phyloP scores from a whole-genome alignment of 163 green algal genomes.

The Scenedesmus sp. region DNA sequence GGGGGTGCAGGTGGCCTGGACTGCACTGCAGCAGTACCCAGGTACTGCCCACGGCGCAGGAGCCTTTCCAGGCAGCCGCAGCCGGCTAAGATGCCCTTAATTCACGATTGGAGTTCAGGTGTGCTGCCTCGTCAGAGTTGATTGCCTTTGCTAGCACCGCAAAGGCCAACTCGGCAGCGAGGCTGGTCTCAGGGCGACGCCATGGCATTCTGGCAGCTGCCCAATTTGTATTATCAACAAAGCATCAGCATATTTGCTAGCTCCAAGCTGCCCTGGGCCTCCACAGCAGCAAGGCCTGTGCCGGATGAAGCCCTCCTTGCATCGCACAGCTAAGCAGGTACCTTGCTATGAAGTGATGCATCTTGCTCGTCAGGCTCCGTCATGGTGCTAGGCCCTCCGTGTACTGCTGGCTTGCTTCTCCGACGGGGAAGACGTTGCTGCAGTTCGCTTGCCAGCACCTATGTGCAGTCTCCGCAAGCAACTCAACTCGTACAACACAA shows the following conservation, averaged over 20 bases:
- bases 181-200: neutral
- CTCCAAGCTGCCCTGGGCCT: neutral
- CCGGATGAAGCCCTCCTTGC: neutral
- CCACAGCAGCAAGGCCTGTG: neutral
- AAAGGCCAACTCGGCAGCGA: conserved; percentile 5
- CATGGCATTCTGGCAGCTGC: neutral
- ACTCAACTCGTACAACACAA: conserved; percentile 13
- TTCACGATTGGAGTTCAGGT: neutral
- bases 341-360: neutral
- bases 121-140: neutral
- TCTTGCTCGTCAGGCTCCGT: conserved; percentile 1
- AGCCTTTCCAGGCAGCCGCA: neutral
- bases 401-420: conserved; percentile 8
- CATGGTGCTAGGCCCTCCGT: neutral
- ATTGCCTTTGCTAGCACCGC: neutral
- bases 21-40: conserved; percentile 14
- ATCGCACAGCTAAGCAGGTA: conserved; percentile 17
- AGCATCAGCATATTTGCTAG: neutral
- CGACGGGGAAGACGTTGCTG: neutral
- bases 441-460: neutral
- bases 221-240: neutral
- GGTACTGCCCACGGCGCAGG: neutral
- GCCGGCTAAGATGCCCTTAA: neutral
- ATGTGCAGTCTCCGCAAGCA: neutral
- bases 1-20: neutral